Base-by-base conservation (phyloP, 164 flowering plant species). In the Stephania japonica region DNA sequence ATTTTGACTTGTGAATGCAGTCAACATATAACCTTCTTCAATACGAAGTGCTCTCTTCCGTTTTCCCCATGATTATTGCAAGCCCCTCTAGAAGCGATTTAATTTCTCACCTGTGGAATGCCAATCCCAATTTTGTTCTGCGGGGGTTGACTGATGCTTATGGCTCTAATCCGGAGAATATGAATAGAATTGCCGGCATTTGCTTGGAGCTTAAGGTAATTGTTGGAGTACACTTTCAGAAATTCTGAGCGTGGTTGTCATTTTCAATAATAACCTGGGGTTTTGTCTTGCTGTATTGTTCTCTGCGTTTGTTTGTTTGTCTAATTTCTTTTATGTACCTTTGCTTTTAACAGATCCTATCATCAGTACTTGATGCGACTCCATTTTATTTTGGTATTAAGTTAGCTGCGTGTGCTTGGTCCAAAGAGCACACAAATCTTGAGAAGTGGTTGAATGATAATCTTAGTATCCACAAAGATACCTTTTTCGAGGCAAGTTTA, bases 171-270 rank as follows among this genome's bases (percentile, higher is more conserved):
- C 80, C 82, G 10, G 88, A 84, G 42, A 77, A 74, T 77, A 80
- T 87, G 72, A 42, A 11, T 53, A 87, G 82, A 76, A 80, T 90
- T 76, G 73, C 88, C 83, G 91, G 89, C 68, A 80, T 85, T 69
- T 96, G 95, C 75, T 84, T 85, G 67, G 97, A 91, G 77, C 65
- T 87, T 32, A 91, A 93, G 99, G 99, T 93, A 82, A 75, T 62
- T 21, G 41, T 21, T 59, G 61, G 49, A 44, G 25, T 42, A n/a
- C 16, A 0, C 67, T 59, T 59, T 59, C 21, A 18, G 24, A 19
- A 19, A 5, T 19, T 59, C 5, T 24, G 21, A 59, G 64, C 23
- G 24, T 59, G 24, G 25, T 59, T n/a, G 64, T 59, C 21, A 59
- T 59, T 59, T 59, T 59, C 64, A 59, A 19, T 24, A 32, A 32